Evolutionary conservation across 441 rosid genomes (phyloP), one percentile per base, ranked within the genome.

Genomic region (Theobroma grandiflorum): DNA sequence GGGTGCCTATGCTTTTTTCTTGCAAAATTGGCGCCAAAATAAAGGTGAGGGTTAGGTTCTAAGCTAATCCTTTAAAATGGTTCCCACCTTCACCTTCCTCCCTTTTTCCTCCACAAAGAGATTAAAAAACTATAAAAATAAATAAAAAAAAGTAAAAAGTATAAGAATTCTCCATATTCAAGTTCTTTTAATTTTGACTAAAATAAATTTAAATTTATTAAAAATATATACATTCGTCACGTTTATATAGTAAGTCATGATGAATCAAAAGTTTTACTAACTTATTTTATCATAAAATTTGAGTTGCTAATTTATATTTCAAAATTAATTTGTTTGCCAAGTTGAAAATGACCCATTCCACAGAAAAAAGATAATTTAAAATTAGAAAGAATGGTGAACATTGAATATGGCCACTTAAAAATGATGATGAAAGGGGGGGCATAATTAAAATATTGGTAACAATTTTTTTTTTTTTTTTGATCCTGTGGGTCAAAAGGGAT

Each of bases 341-440:
- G 42, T 14, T 26, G 14, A 67, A 9, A 15, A 61, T 61, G 40
- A 20, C 42, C 38, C 38, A 43, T 47, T 47, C 22, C 33, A 74
- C 2, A 38, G 2, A 35, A 20, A 14, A 1, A 5, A 4, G 0
- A 3, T 14, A 35, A 6, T 42, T 18, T 55, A 53, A n/a, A n/a
- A 33, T 18, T 2, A 16, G 58, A 69, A 22, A 15, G 14, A 40
- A 11, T 18, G 15, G 9, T 40, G 38, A 37, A 45, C 75, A 65
- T 42, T 20, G 61, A 58, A 76, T 71, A 69, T 81, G 80, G 62
- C 83, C 78, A 75, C 59, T 31, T 75, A 35, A 47, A 22, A n/a
- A 75, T 10, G 31, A 52, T 52, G 75, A 55, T 49, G 49, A 45
- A 6, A 6, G 33, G 16, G 52, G 35, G 22, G 35, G 52, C 31